Evolutionary conservation across 345 rosid genomes (phyloP).

Genomic region (Chamaenerion angustifolium): DNA sequence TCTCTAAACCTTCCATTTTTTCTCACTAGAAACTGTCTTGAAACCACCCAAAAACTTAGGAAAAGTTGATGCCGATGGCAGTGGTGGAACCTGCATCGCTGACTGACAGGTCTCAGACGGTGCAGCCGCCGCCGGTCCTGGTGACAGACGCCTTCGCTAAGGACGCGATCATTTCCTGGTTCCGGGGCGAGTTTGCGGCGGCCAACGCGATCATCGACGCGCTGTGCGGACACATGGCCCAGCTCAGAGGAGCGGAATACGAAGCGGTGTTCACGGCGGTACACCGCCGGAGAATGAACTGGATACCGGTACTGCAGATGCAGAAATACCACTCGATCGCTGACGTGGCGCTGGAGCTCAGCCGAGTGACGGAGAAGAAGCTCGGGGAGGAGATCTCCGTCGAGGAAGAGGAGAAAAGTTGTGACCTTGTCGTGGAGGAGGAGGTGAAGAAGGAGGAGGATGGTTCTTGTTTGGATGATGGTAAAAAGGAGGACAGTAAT

Average conservation of each 20-base stretch:
- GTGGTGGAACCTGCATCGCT: conserved; percentile 10
- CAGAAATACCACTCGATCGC: conserved; percentile 86
- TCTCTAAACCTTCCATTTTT: too few species aligned
- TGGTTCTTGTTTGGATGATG: conserved; percentile 13
- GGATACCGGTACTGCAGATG: conserved; percentile 97
- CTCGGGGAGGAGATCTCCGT: conserved; percentile 1
- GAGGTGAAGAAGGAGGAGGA: conserved; percentile 11
- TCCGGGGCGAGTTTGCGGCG: conserved; percentile 96
- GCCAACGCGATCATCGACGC: conserved; percentile 92
- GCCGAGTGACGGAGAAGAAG: conserved; percentile 23
- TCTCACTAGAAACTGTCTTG: too few species aligned
- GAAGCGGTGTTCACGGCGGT: conserved; percentile 63
- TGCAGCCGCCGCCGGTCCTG: conserved; percentile 7
- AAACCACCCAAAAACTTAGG: too few species aligned
- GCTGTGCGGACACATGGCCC: conserved; percentile 63
- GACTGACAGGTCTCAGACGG: neutral
- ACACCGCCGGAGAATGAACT: conserved; percentile 78
- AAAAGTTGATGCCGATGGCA: conserved; percentile 8
- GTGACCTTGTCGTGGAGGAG: conserved; percentile 11
- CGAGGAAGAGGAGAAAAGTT: conserved; percentile 4
- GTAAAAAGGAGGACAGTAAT: conserved; percentile 12
- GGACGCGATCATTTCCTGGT: conserved; percentile 81
- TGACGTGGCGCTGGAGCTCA: conserved; percentile 56
- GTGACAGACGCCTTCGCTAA: conserved; percentile 48
- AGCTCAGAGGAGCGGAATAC: conserved; percentile 32